phyloP scores from a whole-genome alignment of 495 filamentous ascomycete genomes.

The Penicillium silybi region DNA sequence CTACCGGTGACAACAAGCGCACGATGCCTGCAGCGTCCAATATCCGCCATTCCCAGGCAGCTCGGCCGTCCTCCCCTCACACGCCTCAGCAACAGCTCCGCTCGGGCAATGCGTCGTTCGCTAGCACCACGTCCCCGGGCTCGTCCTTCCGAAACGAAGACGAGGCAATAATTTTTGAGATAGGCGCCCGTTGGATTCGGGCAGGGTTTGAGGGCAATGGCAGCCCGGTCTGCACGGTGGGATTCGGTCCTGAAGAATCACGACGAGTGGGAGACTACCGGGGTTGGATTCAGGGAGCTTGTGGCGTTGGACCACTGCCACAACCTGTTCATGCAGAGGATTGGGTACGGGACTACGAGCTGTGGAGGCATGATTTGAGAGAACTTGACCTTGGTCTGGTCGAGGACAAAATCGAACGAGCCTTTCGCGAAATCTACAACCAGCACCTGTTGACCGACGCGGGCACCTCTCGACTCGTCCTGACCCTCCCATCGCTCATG shows the following conservation, averaged over 20 bases:
- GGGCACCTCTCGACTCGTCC: slow-evolving; percentile 66
- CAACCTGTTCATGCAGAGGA: slow-evolving; percentile 45
- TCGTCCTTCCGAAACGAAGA: slow-evolving; percentile 76
- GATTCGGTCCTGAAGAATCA: slow-evolving; percentile 69
- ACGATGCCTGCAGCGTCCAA: slow-evolving; percentile 20
- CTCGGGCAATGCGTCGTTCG: slow-evolving; percentile 42
- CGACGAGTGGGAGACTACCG: slow-evolving; percentile 80
- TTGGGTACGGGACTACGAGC: slow-evolving; percentile 71
- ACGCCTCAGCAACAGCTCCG: slow-evolving; percentile 37
- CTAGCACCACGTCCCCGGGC: slow-evolving; percentile 66
- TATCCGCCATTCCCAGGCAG: slow-evolving; percentile 32
- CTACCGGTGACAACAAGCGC: slow-evolving; percentile 11
- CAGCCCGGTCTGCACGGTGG: slow-evolving; percentile 64
- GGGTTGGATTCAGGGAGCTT: slow-evolving; percentile 50
- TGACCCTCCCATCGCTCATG: slow-evolving; percentile 72
- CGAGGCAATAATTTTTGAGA: slow-evolving; percentile 75
- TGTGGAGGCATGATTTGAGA: slow-evolving; percentile 76
- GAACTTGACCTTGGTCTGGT: slow-evolving; percentile 71
- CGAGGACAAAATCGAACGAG: slow-evolving; percentile 83
- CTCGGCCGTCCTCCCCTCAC: slow-evolving; percentile 30
- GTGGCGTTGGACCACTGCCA: slow-evolving; percentile 13
- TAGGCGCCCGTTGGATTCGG: slow-evolving; percentile 74
- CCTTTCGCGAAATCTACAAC: slow-evolving; percentile 77
- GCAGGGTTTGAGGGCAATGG: slow-evolving; percentile 83
- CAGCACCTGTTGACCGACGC: slow-evolving; percentile 76